These are phyloP conservation scores for Furcasterigmium sp. DNA, from an alignment of 2,329 filamentous ascomycete genomes.

Conservation along the genomic window DNA sequence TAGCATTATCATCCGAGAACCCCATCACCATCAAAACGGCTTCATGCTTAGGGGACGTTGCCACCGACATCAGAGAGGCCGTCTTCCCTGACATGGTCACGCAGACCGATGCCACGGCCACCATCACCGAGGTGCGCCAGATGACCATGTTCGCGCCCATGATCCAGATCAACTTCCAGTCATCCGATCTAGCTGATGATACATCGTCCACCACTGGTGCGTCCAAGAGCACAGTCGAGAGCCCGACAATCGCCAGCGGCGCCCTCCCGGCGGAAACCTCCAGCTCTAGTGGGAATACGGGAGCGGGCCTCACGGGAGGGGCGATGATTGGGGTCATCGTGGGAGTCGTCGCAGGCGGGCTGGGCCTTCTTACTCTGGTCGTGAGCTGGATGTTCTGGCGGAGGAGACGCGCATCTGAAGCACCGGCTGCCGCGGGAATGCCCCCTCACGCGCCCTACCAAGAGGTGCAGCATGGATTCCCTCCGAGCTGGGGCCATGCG, in stretches of 20 bases:
- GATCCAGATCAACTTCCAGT: slow-evolving; percentile 21
- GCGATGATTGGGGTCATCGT: neutral
- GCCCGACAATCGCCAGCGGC: neutral
- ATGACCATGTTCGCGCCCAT: slow-evolving; percentile 20
- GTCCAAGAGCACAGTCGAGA: slow-evolving; percentile 11
- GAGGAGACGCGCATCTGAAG: neutral
- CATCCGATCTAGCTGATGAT: slow-evolving; percentile 12
- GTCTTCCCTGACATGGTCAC: neutral
- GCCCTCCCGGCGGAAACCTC: neutral
- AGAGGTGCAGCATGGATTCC: neutral
- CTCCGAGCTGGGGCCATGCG: neutral
- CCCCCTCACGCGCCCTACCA: neutral
- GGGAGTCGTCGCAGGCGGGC: neutral
- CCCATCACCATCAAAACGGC: neutral
- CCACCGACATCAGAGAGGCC: neutral
- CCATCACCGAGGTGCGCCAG: neutral
- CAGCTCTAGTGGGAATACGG: no score
- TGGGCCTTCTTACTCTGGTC: neutral
- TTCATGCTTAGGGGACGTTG: neutral
- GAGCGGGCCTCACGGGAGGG: neutral
- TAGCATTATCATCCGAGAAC: neutral
- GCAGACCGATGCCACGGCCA: neutral
- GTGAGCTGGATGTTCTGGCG: neutral
- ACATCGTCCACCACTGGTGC: slow-evolving; percentile 3
- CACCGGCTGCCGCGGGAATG: neutral